phyloP scores from a whole-genome alignment of 441 rosid species.

The Sinapis alba region DNA sequence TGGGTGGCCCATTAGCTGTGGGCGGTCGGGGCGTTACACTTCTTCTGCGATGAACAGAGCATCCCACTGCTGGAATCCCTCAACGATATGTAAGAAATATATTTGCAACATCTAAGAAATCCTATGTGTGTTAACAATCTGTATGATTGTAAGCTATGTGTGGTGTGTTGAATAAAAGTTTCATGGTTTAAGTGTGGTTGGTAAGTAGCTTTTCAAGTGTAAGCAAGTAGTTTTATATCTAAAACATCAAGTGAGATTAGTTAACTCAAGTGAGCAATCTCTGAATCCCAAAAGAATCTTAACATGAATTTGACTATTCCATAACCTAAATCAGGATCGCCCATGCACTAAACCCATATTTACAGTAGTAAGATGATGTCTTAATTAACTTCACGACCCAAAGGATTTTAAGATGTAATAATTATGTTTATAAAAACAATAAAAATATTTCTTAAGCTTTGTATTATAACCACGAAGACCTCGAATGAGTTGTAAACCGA shows the following conservation, averaged over 20 bases:
- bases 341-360: not conserved
- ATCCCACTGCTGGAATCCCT: not conserved
- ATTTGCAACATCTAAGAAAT: not conserved
- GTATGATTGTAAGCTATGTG: not conserved
- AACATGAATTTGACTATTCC: not conserved
- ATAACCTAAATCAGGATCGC: not conserved
- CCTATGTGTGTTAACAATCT: not conserved
- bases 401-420: not conserved
- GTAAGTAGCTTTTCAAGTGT: not conserved
- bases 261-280: not conserved
- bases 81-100: not conserved
- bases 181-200: not conserved
- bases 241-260: not conserved
- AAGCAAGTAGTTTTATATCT: not conserved
- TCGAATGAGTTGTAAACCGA: too few species aligned
- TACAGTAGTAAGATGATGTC: not conserved
- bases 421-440: too few species aligned
- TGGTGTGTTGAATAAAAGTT: slow-evolving; percentile 11
- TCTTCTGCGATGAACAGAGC: too few species aligned
- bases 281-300: not conserved
- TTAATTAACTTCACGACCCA: not conserved
- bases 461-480: too few species aligned
- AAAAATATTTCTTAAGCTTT: too few species aligned
- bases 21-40: too few species aligned
- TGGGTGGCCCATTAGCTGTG: too few species aligned